Base-by-base conservation (phyloP, 306 rosid genomes). In the Vigna angularis region DNA sequence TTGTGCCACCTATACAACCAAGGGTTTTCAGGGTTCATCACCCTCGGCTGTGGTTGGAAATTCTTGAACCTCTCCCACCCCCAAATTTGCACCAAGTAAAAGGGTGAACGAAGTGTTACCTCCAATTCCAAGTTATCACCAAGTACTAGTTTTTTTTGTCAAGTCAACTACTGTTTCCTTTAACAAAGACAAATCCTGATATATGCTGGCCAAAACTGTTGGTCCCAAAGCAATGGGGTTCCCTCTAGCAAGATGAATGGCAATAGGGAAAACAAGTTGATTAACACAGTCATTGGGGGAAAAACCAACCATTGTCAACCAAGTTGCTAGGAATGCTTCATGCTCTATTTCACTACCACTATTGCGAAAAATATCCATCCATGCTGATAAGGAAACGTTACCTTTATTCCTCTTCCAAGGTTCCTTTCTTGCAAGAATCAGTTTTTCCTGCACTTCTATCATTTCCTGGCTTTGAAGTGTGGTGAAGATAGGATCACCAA, bases 61-160 rank as follows among this genome's bases (percentile, higher is more conserved):
- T 63, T 63, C 16, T 17, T 14, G 70, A 90, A 58, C 50, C 95
- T 88, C 79, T 90, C 95, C 92, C 87, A 88, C 9, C 51, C 86
- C 95, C 92, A 90, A 70, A 90, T 14, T 47, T 86, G 92, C 73
- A 90, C 89, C 56, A 88, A 78, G 28, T 85, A 83, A 79, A 85
- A 79, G 30, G 88, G 91, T 63, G 95, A 87, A 18, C 52, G 36
- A 5, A 90, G 63, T 10, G 4, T 17, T 32, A 82, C 66, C 8
- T 76, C 66, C 6, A 51, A 8, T 5, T 20, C 1, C 55, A 55
- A 48, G 11, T 10, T 7, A 47, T 24, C 42, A 53, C 24, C 47
- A 18, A 5, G 36, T 8, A 0, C 3, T 1, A 9, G 36, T n/a
- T 8, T 3, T 1, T 17, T 34, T 55, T 5, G 40, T 8, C 69